These are phyloP conservation scores for Neurospora discreta DNA, from an alignment of 495 filamentous ascomycete genomes.

Conservation along the genomic window DNA sequence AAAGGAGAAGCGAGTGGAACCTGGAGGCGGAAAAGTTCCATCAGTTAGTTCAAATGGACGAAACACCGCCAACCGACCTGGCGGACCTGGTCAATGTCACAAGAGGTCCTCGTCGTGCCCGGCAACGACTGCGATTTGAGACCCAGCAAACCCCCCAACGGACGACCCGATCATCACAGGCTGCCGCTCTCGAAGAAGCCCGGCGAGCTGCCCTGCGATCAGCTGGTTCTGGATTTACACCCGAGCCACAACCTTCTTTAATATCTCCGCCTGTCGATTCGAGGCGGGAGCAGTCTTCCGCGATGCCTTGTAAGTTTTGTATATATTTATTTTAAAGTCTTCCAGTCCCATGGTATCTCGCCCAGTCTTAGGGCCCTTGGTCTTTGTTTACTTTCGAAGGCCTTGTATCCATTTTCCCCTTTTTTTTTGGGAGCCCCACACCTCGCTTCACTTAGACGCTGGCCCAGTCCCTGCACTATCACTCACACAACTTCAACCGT, in stretches of 20 bases:
- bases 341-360: background rate
- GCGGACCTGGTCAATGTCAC: background rate
- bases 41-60: background rate
- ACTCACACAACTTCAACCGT: background rate
- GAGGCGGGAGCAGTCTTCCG: background rate
- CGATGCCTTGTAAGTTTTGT: background rate
- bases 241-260: background rate
- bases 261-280: background rate
- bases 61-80: background rate
- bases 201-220: background rate
- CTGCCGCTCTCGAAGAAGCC: background rate
- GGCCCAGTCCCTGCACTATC: background rate
- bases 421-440: background rate
- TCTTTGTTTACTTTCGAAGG: background rate
- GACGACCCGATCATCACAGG: background rate
- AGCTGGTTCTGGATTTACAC: background rate
- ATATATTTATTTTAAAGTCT: background rate
- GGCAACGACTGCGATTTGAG: background rate
- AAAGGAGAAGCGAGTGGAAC: background rate
- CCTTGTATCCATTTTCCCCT: background rate
- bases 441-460: background rate
- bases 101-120: constrained; percentile 9
- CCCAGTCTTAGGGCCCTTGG: background rate
- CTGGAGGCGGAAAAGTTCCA: background rate
- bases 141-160: background rate